phyloP scores from a whole-genome alignment of 208 protist genomes.

The Leishmania turanica region DNA sequence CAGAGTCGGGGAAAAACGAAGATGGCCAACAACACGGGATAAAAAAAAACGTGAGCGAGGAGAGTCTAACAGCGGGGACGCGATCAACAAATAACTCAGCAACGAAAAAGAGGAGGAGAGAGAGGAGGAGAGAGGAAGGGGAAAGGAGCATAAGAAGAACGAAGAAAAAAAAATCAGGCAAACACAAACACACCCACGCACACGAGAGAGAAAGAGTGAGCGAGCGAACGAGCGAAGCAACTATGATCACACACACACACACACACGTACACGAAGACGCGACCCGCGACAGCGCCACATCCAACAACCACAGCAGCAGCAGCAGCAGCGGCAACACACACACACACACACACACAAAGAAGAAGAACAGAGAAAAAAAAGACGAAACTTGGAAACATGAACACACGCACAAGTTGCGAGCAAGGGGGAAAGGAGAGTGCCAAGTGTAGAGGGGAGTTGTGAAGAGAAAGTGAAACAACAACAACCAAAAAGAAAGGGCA shows the following conservation, averaged over 20 bases:
- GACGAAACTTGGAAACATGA: neutral
- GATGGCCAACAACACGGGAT: neutral
- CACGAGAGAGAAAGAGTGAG: neutral
- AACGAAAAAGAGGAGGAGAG: conserved; percentile 7
- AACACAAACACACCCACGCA: neutral
- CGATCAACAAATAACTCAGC: neutral
- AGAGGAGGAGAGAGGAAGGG: neutral
- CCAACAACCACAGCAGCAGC: neutral
- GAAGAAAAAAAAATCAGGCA: neutral
- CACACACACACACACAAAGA: neutral
- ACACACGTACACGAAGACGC: neutral
- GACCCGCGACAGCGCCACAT: neutral
- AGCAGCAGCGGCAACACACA: neutral
- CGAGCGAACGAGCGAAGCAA: neutral
- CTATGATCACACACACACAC: neutral
- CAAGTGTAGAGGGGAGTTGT: neutral
- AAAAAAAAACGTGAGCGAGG: neutral
- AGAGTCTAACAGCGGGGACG: neutral
- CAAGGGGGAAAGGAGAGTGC: neutral
- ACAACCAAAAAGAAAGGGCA: neutral
- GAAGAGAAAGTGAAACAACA: neutral
- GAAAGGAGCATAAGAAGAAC: too few relatives aligned
- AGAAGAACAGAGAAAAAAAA: neutral
- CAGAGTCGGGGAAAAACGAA: neutral
- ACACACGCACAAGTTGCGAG: neutral